Base-by-base conservation (phyloP, 2,329 filamentous ascomycete species). In the Cordyceps javanica region DNA sequence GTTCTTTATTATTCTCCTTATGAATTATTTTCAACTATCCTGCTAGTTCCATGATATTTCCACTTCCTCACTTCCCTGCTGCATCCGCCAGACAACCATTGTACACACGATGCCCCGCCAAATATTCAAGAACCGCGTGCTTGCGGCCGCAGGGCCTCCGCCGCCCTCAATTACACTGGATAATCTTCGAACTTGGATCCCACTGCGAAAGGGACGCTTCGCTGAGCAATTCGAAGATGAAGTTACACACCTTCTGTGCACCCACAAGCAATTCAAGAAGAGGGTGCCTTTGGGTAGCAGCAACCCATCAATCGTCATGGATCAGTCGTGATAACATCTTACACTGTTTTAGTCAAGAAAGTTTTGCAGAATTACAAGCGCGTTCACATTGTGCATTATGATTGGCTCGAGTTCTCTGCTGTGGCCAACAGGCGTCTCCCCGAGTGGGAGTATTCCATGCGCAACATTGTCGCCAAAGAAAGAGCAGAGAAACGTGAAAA, bases 181-280 rank as follows among this genome's bases (percentile, higher is more conserved):
- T 1, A 81, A 88, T 42, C 77, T 94, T 36, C 77, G 77, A 36
- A 74, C 75, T 39, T 96, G 90, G 89, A 78, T 90, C 10, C 73
- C 74, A 4, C 67, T 75, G 4, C 82, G 88, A 59, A 84, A 82
- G 7, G 91, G 88, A 1, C 69, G 58, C 1, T 87, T 85, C 66
- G 71, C 74, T 0, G 68, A 74, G 1, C 72, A 76, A 0, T 71
- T 90, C 19, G 76, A 75, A 26, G 68, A 75, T 0, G 65, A 74
- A 0, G 82, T 87, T 10, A 96, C 91, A 0, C 91, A 96, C 70
- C 73, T 96, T 0, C 77, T 96, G 23, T 82, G 84, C 55, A 83
- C 82, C 0, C 74, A 80, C 51, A 77, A 83, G 34, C 81, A 86
- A 16, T 91, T 83, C 69, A 78, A 80, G 60, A 70, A 75, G 21